Base-by-base conservation (phyloP, 495 filamentous ascomycete species). In the Neurospora pannonica region DNA sequence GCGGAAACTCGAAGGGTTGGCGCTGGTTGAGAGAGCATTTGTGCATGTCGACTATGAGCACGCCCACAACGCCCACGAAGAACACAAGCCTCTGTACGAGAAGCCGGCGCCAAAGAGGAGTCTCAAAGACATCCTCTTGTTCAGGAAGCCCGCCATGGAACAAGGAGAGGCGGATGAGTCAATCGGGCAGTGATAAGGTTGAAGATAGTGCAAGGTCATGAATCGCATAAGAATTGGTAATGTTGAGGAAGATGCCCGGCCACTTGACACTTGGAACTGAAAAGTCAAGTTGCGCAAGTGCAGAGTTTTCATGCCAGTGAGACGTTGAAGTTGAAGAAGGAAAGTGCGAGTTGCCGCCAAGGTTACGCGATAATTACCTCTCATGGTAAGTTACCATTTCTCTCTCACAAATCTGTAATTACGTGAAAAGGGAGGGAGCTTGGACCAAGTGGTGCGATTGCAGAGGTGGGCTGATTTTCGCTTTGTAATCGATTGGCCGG, bases 11-110 rank as follows among this genome's bases (percentile, higher is more conserved):
- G 87, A 89, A 81, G 86, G 85, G 11, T 78, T 88, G 28, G 76
- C 82, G 11, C 83, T 86, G 77, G 86, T 89, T 17, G 87, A 88
- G 73, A 78, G 87, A 70, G 87, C 87, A 5, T 89, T 88, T 75
- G 87, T 89, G 34, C 87, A 89, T 75, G 85, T 89, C 38, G 88
- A 88, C 77, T 88, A 89, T 74, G 81, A 87, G 70, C 80, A 83
- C 71, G 79, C 81, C 11, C 84, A 89, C 70, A 82, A 87, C 70
- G 78, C 85, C 67, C 75, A 85, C 38, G 82, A 87, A 72, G 87
- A 89, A 77, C 87, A 89, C 76, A 87, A 88, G 74, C 86, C 85
- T 2, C 74, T 88, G 7, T 88, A 88, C 73, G 85, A 86, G 43
- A 78, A 78, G 70, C 71, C 72, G 72, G 71, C 75, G 74, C 38